Conservation (phyloP, 2,329 filamentous ascomycete species). For the Fusarium piperis region DNA sequence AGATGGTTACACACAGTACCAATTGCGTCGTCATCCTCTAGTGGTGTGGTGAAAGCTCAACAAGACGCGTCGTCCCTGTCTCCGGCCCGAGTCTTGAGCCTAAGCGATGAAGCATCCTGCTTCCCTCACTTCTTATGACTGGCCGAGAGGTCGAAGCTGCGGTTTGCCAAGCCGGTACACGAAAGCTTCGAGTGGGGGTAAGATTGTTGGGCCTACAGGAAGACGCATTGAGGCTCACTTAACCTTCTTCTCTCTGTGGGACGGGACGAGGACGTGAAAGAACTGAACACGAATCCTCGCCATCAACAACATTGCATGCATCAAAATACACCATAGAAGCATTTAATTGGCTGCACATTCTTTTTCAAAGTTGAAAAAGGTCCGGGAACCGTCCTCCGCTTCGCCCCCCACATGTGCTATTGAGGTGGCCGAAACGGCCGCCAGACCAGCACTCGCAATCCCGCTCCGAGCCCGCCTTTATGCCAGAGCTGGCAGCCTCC, state of each 20-base stretch:
- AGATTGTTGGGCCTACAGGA: slow-evolving; percentile 9
- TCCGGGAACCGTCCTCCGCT: background rate
- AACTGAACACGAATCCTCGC: slow-evolving; percentile 33
- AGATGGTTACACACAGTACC: slow-evolving; percentile 13
- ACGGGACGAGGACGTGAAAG: slow-evolving; percentile 7
- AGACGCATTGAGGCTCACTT: background rate
- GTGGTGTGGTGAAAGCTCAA: slow-evolving; percentile 9
- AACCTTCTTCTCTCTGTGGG: slow-evolving; percentile 12
- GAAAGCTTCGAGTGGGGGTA: background rate
- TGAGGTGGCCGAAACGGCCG: background rate
- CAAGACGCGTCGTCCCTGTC: background rate
- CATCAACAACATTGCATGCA: slow-evolving; percentile 16
- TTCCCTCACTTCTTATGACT: background rate
- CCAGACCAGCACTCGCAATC: background rate
- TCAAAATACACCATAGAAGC: slow-evolving; percentile 2
- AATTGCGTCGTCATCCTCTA: background rate
- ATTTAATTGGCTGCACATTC: background rate
- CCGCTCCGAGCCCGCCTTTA: background rate
- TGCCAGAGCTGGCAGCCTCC: background rate
- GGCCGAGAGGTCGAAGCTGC: background rate
- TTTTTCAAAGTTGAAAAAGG: background rate
- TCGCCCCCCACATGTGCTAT: background rate
- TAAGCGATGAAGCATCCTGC: background rate
- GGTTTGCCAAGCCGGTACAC: slow-evolving; percentile 3
- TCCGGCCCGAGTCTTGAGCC: slow-evolving; percentile 16